Evolutionary conservation across 106 monocot genomes (phyloP).

Genomic region (Dactylorhiza incarnata): DNA sequence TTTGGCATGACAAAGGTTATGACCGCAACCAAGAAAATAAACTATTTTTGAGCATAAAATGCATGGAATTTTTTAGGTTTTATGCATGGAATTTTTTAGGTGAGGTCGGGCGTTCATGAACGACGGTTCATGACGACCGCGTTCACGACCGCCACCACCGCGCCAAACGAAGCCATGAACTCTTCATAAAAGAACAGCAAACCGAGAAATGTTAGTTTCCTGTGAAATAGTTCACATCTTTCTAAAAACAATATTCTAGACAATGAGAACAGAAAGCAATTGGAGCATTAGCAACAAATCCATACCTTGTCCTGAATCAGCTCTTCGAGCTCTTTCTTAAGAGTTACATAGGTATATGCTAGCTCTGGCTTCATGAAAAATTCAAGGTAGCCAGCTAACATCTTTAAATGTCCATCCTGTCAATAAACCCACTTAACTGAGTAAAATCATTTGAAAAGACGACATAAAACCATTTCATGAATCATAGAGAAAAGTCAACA

Average conservation of each 20-base stretch:
- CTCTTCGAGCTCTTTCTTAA: constrained; percentile 80
- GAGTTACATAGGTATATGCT: constrained; percentile 57
- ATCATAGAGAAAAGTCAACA: constrained; percentile 6
- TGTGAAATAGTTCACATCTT: no score
- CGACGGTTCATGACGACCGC: no score
- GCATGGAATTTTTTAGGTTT: no score
- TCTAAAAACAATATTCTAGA: not conserved
- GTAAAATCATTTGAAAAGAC: not conserved
- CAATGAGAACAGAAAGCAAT: not conserved
- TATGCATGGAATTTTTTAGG: no score
- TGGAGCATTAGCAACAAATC: not conserved
- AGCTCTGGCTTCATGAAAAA: constrained; percentile 93
- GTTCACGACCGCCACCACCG: no score
- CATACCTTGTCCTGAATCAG: constrained; percentile 65
- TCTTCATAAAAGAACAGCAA: no score
- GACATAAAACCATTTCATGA: not conserved
- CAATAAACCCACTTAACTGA: constrained; percentile 4
- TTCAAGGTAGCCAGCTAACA: constrained; percentile 95
- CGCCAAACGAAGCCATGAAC: no score
- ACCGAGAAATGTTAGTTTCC: no score
- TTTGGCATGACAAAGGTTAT: no score
- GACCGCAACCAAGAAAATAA: no score
- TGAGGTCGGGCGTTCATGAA: no score
- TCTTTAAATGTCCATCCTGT: constrained; percentile 97
- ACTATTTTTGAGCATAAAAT: no score